Evolutionary conservation across 2,329 filamentous ascomycete species (phyloP), one percentile per base, ranked within the genome.

Genomic region (Hypoxylon sp.): DNA sequence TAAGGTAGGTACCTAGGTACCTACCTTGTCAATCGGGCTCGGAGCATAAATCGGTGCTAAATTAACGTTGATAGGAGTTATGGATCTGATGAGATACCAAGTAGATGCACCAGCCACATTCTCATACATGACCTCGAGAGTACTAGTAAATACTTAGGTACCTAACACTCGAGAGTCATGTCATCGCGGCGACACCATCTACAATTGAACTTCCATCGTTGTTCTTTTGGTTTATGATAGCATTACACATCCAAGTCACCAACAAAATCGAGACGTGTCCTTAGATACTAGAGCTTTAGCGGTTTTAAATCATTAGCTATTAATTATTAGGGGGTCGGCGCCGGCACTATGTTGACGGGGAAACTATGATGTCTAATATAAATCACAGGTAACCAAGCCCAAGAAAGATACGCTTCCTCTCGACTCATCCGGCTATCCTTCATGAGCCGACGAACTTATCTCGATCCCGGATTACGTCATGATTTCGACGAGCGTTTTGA

Each of bases 61-160:
- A 15, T 34, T 34, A 34, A 34, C 10, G 32, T 34, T 34, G 32
- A 34, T 34, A 13, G 32, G 15, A 34, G 32, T 34, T 34, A 34
- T 34, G 32, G 32, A 34, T 34, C 32, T 13, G 32, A 34, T 15
- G 32, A 11, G 11, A 34, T 34, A 34, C 32, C 3, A 34, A 6
- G 4, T 34, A 30, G 26, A 48, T 48, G 5, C 24, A 48, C 44
- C 44, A 48, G 44, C 44, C 44, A 48, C 44, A 28, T 4, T 44
- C 10, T 4, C 41, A 6, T 44, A 22, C 19, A 6, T 19, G 20
- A 11, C 2, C 20, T 7, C 41, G 19, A 22, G 20, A 19, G 20
- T 10, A 24, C 8, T 5, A 8, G 19, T 8, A 44, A 6, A 8
- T 17, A n/a, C 34, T 39, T 34, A 10, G 11, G 32, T 17, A 39